These are phyloP conservation scores for Beauveria australis DNA, from an alignment of 2,329 filamentous ascomycete genomes.

Conservation along the genomic window DNA sequence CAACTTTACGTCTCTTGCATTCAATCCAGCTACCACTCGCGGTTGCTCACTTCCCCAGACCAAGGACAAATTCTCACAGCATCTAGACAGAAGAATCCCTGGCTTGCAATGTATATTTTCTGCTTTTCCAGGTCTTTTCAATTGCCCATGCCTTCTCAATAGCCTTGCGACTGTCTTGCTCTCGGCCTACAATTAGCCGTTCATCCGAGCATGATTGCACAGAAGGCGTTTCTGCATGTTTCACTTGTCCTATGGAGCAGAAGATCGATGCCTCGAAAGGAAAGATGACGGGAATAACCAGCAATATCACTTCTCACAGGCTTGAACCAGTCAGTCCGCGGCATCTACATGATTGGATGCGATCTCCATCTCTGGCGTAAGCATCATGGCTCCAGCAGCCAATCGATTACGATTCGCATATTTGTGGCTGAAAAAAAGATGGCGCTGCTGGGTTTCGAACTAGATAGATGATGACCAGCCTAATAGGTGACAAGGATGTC, in stretches of 20 bases:
- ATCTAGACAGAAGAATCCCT: neutral
- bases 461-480: neutral
- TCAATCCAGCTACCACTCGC: neutral
- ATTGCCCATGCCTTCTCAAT: neutral
- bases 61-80: neutral
- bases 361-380: neutral
- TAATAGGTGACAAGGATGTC: neutral
- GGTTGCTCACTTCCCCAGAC: neutral
- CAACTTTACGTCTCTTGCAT: neutral
- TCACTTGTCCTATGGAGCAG: neutral
- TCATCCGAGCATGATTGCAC: neutral
- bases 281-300: neutral
- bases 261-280: neutral
- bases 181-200: neutral
- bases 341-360: neutral
- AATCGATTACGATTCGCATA: constrained; percentile 3
- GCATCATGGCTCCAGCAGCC: neutral
- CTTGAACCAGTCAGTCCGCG: neutral
- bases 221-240: neutral
- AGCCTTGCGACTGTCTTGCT: neutral
- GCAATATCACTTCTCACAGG: neutral
- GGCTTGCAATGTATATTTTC: neutral
- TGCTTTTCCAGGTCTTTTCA: no score
- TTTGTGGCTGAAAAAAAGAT: neutral
- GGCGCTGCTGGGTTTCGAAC: neutral